Evolutionary conservation across 2,329 filamentous ascomycete genomes (phyloP).

Genomic region (Arthroderma uncinatum): DNA sequence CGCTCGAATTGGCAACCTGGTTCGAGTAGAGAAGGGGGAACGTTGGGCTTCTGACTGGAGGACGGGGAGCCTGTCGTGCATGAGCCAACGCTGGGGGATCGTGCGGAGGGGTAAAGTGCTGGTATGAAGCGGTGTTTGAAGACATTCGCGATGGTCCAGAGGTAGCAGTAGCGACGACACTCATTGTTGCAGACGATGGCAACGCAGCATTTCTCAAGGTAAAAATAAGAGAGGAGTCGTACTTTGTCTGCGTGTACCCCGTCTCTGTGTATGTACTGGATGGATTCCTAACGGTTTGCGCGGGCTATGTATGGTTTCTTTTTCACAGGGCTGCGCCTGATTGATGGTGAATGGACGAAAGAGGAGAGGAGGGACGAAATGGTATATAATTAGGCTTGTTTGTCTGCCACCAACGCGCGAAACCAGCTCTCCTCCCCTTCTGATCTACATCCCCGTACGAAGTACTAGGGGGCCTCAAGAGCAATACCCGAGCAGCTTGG

Average conservation of each 20-base stretch:
- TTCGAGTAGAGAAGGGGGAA: conserved; percentile 18
- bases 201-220: not conserved
- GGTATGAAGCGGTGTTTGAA: conserved; percentile 22
- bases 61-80: conserved; percentile 19
- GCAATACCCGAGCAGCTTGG: conserved; percentile 1
- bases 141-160: conserved; percentile 24
- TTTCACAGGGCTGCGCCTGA: not conserved
- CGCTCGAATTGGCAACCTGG: conserved; percentile 29
- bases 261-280: not conserved
- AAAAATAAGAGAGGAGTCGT: not conserved
- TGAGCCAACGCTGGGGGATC: conserved; percentile 6
- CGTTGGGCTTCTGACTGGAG: conserved; percentile 19
- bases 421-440: not conserved
- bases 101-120: conserved; percentile 19
- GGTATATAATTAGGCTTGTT: conserved; percentile 5
- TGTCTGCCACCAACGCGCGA: not conserved
- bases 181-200: conserved; percentile 23
- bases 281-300: not conserved
- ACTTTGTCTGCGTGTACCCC: not conserved
- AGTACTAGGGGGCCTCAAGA: not conserved
- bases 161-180: conserved; percentile 31
- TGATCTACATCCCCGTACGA: conserved; percentile 4
- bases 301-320: not conserved
- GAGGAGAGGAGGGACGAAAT: not conserved
- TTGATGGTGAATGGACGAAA: not conserved